Percentiles rank a stretch among this genome's conserved stretches.
phyloP scores from a whole-genome alignment of 2,329 filamentous ascomycete genomes.

The Fusarium camptoceras region DNA sequence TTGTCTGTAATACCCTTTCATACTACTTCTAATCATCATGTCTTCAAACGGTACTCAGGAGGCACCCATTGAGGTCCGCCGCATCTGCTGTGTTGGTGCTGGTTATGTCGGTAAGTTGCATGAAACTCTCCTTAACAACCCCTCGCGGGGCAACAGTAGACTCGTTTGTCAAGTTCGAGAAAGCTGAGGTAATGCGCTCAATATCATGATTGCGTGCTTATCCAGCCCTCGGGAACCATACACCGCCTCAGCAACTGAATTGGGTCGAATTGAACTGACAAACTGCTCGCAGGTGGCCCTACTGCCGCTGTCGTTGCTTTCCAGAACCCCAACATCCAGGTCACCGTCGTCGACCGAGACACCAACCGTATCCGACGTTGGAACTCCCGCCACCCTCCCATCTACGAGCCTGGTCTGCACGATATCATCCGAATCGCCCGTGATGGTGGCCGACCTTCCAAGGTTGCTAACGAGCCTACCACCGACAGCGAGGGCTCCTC shows the following conservation, averaged over 20 bases:
- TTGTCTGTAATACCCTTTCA: conserved; percentile 30
- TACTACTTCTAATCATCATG: conserved; percentile 39
- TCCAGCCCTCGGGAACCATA: conserved; percentile 4
- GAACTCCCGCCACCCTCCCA: conserved; percentile 79
- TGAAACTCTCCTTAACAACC: neutral
- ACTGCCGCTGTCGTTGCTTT: conserved; percentile 80
- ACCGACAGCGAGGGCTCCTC: conserved; percentile 49
- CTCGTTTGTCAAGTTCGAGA: neutral
- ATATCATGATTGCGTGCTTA: conserved; percentile 24
- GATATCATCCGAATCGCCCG: conserved; percentile 75
- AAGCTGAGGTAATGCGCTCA: neutral
- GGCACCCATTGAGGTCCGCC: conserved; percentile 57
- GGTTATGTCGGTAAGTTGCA: conserved; percentile 76
- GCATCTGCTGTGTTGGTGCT: conserved; percentile 79
- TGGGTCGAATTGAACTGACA: conserved; percentile 30
- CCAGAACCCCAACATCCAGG: conserved; percentile 76
- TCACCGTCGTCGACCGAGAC: conserved; percentile 81
- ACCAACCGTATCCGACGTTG: conserved; percentile 74
- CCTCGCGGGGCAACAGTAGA: neutral
- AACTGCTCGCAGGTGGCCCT: conserved; percentile 68
- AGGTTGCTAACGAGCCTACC: conserved; percentile 54
- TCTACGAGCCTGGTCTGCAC: conserved; percentile 78
- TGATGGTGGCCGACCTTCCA: conserved; percentile 64
- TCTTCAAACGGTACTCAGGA: conserved; percentile 48
- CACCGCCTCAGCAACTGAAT: conserved; percentile 20